These are phyloP conservation scores for Allium fistulosum DNA, from an alignment of 106 monocot species.

Conservation along the genomic window DNA sequence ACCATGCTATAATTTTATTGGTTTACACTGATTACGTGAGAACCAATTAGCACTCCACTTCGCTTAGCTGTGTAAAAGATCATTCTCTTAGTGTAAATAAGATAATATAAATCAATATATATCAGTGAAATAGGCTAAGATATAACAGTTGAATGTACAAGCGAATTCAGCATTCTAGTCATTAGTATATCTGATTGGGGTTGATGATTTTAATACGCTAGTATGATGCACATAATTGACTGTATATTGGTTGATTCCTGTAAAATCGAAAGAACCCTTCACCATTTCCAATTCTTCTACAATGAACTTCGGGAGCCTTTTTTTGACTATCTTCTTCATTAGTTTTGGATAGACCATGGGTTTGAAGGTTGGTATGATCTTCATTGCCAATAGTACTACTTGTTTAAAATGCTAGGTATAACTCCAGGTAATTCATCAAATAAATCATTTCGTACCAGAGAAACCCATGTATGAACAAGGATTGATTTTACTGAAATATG, in stretches of 20 bases:
- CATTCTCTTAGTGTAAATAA: not conserved
- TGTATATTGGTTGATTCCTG: conserved; percentile 93
- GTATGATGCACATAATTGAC: conserved; percentile 70
- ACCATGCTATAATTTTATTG: not conserved
- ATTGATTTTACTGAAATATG: no score
- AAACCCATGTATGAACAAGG: no score
- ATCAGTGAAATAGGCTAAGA: not conserved
- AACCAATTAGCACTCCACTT: conserved; percentile 81
- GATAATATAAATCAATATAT: not conserved
- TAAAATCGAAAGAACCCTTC: conserved; percentile 76
- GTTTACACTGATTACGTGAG: conserved; percentile 34
- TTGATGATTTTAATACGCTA: conserved; percentile 17
- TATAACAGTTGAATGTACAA: conserved; percentile 33
- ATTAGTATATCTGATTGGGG: conserved; percentile 36
- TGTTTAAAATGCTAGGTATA: no score
- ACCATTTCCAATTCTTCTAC: conserved; percentile 56
- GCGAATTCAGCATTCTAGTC: conserved; percentile 79
- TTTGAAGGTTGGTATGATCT: no score
- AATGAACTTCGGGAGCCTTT: conserved; percentile 80
- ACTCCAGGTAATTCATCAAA: no score
- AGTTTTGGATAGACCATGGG: conserved; percentile 80
- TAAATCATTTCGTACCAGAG: no score
- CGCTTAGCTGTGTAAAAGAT: conserved; percentile 45
- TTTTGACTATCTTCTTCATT: conserved; percentile 66
- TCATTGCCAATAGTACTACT: no score